Evolutionary conservation across 1,139 yeast species (phyloP).

Genomic region (Scheffersomyces titani): DNA sequence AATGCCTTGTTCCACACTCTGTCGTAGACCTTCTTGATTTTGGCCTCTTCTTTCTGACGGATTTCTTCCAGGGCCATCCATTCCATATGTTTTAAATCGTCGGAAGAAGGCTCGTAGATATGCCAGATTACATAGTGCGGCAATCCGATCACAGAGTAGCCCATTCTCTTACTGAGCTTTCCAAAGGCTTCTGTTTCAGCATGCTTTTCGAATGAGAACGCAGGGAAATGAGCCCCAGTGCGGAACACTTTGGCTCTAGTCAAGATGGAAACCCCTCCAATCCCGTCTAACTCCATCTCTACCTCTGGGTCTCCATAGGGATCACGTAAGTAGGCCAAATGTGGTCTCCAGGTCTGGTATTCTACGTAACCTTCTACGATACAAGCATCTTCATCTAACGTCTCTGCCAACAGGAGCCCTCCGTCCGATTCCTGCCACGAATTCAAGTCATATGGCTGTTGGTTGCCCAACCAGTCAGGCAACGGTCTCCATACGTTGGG

Average conservation of each 20-base stretch:
- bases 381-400: conserved; percentile 82
- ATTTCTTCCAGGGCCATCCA: conserved; percentile 95
- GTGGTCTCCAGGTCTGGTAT: conserved; percentile 92
- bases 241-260: conserved; percentile 81
- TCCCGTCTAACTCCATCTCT: conserved; percentile 87
- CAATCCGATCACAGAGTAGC: conserved; percentile 75
- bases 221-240: conserved; percentile 84
- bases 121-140: conserved; percentile 95
- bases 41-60: conserved; percentile 66
- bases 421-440: conserved; percentile 91
- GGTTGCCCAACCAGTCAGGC: conserved; percentile 87
- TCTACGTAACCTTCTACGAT: conserved; percentile 92
- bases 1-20: conserved; percentile 78
- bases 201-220: conserved; percentile 85
- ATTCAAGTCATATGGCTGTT: conserved; percentile 87
- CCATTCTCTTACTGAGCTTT: conserved; percentile 79
- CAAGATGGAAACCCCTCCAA: conserved; percentile 86
- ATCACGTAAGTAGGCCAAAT: conserved; percentile 82
- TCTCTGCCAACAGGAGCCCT: conserved; percentile 74
- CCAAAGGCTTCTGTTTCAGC: conserved; percentile 96
- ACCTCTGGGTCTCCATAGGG: conserved; percentile 85
- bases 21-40: conserved; percentile 67
- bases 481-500: conserved; percentile 93
- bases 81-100: conserved; percentile 89
- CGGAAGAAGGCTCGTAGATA: conserved; percentile 84